These are phyloP conservation scores for Phoma herbarum DNA, from an alignment of 2,329 filamentous ascomycete genomes.

Conservation along the genomic window DNA sequence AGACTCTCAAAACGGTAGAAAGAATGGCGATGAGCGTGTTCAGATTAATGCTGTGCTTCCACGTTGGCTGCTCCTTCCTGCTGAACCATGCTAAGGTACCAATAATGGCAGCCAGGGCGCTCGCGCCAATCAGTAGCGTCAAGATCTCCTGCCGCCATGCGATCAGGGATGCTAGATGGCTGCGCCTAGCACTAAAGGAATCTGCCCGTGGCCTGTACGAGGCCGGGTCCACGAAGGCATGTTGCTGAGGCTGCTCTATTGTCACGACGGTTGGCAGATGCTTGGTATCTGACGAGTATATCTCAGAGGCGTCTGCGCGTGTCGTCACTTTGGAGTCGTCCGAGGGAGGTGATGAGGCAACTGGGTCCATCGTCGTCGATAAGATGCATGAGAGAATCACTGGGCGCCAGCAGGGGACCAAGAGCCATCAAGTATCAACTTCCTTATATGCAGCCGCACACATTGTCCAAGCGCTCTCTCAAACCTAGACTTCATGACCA, in stretches of 20 bases:
- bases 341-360: neutral
- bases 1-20: neutral
- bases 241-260: neutral
- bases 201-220: neutral
- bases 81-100: neutral
- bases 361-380: neutral
- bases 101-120: neutral
- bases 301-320: neutral
- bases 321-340: neutral
- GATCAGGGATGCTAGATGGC: neutral
- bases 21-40: slow-evolving; percentile 2
- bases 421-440: neutral
- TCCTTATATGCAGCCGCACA: neutral
- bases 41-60: slow-evolving; percentile 1
- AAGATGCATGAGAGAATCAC: neutral
- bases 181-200: neutral
- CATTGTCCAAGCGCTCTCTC: neutral
- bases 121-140: neutral
- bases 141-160: neutral
- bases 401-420: neutral
- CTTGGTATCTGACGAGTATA: neutral
- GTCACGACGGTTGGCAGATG: neutral
- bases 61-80: neutral
- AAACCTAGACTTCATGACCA: neutral
- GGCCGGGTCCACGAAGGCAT: neutral